Conservation (phyloP, 1,284 basidiomycete genomes). For the Termitomyces sp. region DNA sequence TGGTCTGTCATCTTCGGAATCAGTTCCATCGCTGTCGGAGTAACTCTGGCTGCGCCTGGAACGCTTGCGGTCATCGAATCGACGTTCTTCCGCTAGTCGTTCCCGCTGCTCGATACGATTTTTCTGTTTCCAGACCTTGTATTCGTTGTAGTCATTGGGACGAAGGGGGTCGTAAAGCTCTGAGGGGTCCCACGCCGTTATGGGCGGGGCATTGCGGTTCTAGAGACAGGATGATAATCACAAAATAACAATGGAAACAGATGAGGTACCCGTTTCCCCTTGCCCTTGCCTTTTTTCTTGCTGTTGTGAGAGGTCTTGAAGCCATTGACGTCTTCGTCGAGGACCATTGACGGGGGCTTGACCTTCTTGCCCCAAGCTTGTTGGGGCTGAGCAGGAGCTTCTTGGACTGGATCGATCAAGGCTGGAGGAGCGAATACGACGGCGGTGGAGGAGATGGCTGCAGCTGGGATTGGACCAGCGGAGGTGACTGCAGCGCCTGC, state of each 20-base stretch:
- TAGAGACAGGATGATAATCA: conserved; percentile 23
- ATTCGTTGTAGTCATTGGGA: conserved; percentile 85
- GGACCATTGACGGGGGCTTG: conserved; percentile 83
- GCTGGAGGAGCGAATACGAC: conserved; percentile 68
- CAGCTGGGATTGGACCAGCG: conserved; percentile 18
- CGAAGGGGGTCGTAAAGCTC: conserved; percentile 76
- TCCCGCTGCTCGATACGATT: conserved; percentile 68
- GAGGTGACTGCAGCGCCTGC: conserved; percentile 51
- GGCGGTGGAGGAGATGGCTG: conserved; percentile 60
- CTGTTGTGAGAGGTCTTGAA: conserved; percentile 57
- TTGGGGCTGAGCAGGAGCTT: conserved; percentile 17
- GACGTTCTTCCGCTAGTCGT: conserved; percentile 51
- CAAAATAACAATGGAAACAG: conserved; percentile 1
- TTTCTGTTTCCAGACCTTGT: conserved; percentile 70
- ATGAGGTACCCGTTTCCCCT: conserved; percentile 51
- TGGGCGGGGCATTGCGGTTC: conserved; percentile 54
- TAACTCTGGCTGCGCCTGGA: conserved; percentile 53
- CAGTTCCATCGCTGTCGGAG: conserved; percentile 60
- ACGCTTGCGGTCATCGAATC: conserved; percentile 45
- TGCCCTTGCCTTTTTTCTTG: conserved; percentile 44
- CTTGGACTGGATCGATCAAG: conserved; percentile 36
- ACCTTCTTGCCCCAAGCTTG: conserved; percentile 78
- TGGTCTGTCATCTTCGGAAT: conserved; percentile 65
- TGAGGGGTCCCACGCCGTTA: conserved; percentile 65
- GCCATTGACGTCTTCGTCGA: conserved; percentile 84